A percentile compares a stretch with the other conserved stretches of the same genome.
These are phyloP conservation scores for Trichocomaceae sp. DNA, from an alignment of 2,329 filamentous ascomycete species.

Conservation along the genomic window DNA sequence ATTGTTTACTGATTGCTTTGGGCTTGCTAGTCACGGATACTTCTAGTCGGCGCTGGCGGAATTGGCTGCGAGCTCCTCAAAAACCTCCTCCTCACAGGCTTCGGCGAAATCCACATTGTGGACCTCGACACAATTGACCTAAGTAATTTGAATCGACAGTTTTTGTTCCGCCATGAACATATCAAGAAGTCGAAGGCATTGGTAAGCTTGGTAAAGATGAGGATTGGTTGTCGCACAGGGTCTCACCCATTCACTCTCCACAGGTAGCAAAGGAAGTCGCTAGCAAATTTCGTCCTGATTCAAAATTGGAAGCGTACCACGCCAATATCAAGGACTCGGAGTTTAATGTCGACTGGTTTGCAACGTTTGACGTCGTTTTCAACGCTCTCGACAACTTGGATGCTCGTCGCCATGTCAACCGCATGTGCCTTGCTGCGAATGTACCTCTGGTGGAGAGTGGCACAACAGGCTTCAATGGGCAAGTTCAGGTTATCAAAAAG, in stretches of 20 bases:
- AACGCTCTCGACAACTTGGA: conserved; percentile 96
- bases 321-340: conserved; percentile 87
- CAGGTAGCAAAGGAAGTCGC: conserved; percentile 91
- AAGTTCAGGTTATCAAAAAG: conserved; percentile 94
- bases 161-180: conserved; percentile 91
- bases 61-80: conserved; percentile 98
- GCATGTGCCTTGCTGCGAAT: conserved; percentile 89
- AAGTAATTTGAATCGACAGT: conserved; percentile 95
- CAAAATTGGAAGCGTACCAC: conserved; percentile 81
- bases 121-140: conserved; percentile 98
- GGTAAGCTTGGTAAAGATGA: conserved; percentile 46
- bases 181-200: conserved; percentile 96
- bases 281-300: conserved; percentile 78
- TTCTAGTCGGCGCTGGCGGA: conserved; percentile 93
- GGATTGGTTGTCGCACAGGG: background rate
- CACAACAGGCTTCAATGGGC: conserved; percentile 94
- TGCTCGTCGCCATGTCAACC: conserved; percentile 88
- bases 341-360: conserved; percentile 87
- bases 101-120: conserved; percentile 87
- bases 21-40: conserved; percentile 62
- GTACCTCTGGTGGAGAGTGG: conserved; percentile 92
- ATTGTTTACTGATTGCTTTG: conserved; percentile 1
- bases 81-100: conserved; percentile 86
- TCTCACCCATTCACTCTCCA: conserved; percentile 8
- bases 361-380: conserved; percentile 76